Evolutionary conservation across 2,329 filamentous ascomycete genomes (phyloP), one percentile per base, ranked within the genome.

Genomic region (Cryphonectria radicalis): DNA sequence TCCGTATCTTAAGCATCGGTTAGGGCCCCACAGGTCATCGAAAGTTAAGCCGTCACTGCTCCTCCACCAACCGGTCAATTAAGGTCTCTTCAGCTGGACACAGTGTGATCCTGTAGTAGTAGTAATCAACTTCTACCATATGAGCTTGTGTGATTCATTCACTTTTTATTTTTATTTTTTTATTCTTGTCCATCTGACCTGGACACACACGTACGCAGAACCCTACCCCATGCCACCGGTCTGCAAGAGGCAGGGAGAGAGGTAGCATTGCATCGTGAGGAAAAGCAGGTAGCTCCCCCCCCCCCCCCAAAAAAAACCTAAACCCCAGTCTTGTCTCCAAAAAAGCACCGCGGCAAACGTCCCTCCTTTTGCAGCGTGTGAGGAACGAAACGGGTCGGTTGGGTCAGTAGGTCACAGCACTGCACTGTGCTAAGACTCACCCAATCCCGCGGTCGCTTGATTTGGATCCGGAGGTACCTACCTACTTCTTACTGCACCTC

Each of bases 401-500:
- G 35, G 59, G 57, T 60, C 57, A 60, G 17, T 60, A 32, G 59
- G 59, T 40, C 59, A 62, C 59, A 62, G 59, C 59, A 62, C 55
- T 32, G 59, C 59, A 62, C 55, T 59, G 55, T 32, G 55, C 55
- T 50, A 59, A 59, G 28, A 59, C 25, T 59, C 55, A n/a, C 40
- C 63, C 13, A 65, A 43, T 65, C 63, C 63, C 63, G 43, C 53
- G 63, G 43, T n/a, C 42, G 19, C 63, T 65, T 43, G 25, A 50
- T 46, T 37, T 65, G 63, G 63, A 65, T 32, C 10, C 37, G n/a
- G 37, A 64, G 42, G 60, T 63, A 63, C 60, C 32, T 63, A 2
- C 32, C 32, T 32, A 2, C 32, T 32, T 32, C 32, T 32, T 32
- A 35, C 37, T 63, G 60, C 32, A 22, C 40, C 40, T 40, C 46